Evolutionary conservation across 2,329 filamentous ascomycete species (phyloP).

Genomic region (Ophiostoma pallidulum): DNA sequence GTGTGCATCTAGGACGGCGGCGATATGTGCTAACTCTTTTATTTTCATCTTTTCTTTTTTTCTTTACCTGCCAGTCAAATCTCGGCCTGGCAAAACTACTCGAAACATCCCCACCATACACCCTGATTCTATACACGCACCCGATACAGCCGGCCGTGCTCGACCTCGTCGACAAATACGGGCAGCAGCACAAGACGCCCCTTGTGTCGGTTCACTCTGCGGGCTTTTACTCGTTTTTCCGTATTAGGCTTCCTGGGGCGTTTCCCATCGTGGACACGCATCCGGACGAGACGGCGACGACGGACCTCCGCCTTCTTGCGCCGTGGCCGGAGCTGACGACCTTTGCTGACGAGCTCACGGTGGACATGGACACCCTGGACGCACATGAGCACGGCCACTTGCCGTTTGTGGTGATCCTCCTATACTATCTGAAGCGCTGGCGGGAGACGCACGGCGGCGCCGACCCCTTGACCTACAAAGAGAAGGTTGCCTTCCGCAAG

Average conservation of each 20-base stretch:
- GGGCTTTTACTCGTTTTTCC: slow-evolving; percentile 87
- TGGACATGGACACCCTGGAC: slow-evolving; percentile 58
- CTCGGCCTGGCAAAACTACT: slow-evolving; percentile 27
- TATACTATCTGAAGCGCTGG: slow-evolving; percentile 79
- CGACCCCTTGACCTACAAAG: slow-evolving; percentile 64
- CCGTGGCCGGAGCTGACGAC: slow-evolving; percentile 76
- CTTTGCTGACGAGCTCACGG: slow-evolving; percentile 58
- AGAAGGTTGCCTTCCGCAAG: slow-evolving; percentile 76
- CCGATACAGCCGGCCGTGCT: slow-evolving; percentile 38
- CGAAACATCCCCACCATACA: slow-evolving; percentile 34
- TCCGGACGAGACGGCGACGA: slow-evolving; percentile 74
- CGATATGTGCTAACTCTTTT: too few relatives aligned
- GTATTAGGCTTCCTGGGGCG: slow-evolving; percentile 63
- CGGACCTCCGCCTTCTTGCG: slow-evolving; percentile 71
- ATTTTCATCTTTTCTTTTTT: background rate
- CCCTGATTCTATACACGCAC: slow-evolving; percentile 45
- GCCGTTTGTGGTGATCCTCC: slow-evolving; percentile 72
- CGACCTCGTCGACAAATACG: slow-evolving; percentile 37
- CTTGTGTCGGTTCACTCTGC: slow-evolving; percentile 77
- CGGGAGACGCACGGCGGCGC: slow-evolving; percentile 58
- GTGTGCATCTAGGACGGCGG: background rate
- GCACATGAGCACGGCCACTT: slow-evolving; percentile 84
- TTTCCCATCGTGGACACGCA: slow-evolving; percentile 96
- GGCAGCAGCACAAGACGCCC: slow-evolving; percentile 53
- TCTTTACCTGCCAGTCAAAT: background rate